These are phyloP conservation scores for Starmerella davenportii DNA, from an alignment of 805 yeast genomes.

Conservation along the genomic window DNA sequence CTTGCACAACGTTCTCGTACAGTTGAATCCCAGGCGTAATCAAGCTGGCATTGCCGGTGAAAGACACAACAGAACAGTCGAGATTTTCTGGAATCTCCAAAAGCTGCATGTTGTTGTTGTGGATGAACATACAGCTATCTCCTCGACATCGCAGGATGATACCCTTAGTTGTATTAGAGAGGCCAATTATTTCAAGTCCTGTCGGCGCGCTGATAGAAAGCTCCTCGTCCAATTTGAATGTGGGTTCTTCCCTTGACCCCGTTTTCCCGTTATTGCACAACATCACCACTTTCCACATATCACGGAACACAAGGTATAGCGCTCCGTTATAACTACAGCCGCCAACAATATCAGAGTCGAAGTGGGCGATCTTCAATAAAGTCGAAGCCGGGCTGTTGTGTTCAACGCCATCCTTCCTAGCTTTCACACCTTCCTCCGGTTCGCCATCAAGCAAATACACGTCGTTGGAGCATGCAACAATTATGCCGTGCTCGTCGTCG, in stretches of 20 bases:
- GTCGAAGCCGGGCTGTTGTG: neutral
- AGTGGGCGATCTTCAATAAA: neutral
- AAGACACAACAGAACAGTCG: neutral
- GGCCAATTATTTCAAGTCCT: neutral
- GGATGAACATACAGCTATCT: conserved; percentile 1
- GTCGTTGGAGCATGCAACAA: conserved; percentile 4
- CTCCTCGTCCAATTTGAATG: conserved; percentile 4
- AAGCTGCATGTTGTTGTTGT: conserved; percentile 9
- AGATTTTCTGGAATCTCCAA: neutral
- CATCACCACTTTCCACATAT: neutral
- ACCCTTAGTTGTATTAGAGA: neutral
- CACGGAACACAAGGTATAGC: neutral
- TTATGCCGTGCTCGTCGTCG: neutral
- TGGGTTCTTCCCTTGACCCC: neutral
- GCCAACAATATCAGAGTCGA: conserved; percentile 1
- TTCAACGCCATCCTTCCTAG: no score
- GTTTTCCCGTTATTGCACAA: neutral
- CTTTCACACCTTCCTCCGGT: neutral
- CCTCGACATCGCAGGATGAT: conserved; percentile 2
- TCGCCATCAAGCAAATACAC: conserved; percentile 1
- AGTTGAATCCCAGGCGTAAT: neutral
- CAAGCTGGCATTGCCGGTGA: neutral
- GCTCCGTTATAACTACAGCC: neutral
- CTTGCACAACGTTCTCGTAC: neutral
- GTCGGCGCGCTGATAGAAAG: conserved; percentile 7